Base-by-base conservation (phyloP, 345 rosid genomes). In the Firmiana major region DNA sequence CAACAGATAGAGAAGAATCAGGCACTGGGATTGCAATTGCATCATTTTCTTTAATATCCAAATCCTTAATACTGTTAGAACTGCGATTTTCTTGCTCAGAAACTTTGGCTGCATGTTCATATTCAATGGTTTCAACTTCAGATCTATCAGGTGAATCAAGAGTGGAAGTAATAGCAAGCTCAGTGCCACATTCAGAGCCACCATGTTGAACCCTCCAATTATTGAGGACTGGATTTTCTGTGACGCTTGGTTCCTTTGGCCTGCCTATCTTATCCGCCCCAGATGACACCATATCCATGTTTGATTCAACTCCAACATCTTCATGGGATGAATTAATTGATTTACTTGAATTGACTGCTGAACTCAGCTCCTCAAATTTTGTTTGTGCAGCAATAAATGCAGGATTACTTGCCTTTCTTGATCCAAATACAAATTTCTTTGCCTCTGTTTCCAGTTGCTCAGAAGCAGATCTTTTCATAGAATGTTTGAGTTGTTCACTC, bases 181-280 rank as follows among this genome's bases (percentile, higher is more conserved):
- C 97, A 3, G 97, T 90, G 73, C 96, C 94, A 77, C 99, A 89
- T 75, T 95, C 99, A 71, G 98, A 94, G 49, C 87, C 90, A 79
- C 85, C 86, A 63, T 80, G 75, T 69, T 84, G 92, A 55, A 59
- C 84, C 84, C 78, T 81, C 24, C 77, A 22, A 69, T 71, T 77
- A 60, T 73, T 38, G 34, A 62, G 69, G 26, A 53, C n/a, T 40
- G 64, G 66, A 76, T 55, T 67, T 67, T 67, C 66, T 5, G 21
- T 17, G 64, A 67, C 40, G 57, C 57, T 66, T 21, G 36, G 65
- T 16, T 76, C 65, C 53, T 54, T 76, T 55, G 53, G 54, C 74
- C 73, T 15, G 43, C 36, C 53, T 51, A 43, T 51, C 62, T 28
- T 73, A 73, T 80, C 81, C 34, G 75, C 77, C 60, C 75, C 84